These are phyloP conservation scores for Agaricus sinodeliciosus DNA, from an alignment of 768 basidiomycete genomes.

Conservation along the genomic window DNA sequence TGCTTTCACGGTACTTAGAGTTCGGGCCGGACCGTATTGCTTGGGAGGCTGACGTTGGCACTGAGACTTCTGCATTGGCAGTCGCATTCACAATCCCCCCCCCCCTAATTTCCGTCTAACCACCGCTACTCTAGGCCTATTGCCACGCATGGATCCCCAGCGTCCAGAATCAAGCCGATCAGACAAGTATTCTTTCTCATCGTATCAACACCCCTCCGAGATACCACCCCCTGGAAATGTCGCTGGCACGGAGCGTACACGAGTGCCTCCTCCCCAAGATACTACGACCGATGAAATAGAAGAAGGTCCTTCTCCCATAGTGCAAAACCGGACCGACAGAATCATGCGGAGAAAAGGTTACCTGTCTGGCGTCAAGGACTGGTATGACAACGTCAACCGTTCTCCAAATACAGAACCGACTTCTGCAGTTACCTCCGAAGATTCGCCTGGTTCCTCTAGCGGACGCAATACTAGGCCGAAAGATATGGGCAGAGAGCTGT, in stretches of 20 bases:
- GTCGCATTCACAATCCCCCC: no score
- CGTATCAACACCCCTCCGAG: slow-evolving; percentile 56
- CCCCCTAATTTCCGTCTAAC: neutral
- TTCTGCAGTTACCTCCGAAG: neutral
- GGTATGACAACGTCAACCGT: slow-evolving; percentile 1
- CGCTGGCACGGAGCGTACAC: slow-evolving; percentile 19
- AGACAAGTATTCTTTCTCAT: slow-evolving; percentile 41
- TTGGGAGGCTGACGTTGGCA: no score
- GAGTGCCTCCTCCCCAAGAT: neutral
- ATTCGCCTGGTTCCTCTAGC: slow-evolving; percentile 15
- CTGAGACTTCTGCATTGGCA: no score
- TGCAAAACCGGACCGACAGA: slow-evolving; percentile 2
- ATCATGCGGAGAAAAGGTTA: slow-evolving; percentile 2
- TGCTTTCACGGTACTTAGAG: neutral
- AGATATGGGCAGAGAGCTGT: slow-evolving; percentile 31
- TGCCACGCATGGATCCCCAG: neutral
- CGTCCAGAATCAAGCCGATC: slow-evolving; percentile 9
- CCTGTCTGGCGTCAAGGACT: slow-evolving; percentile 5
- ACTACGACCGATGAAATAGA: neutral
- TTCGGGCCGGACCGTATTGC: no score
- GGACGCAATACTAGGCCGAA: slow-evolving; percentile 12
- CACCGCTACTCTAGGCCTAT: neutral
- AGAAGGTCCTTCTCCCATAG: neutral
- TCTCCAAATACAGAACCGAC: neutral
- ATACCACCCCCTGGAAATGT: slow-evolving; percentile 46